Conservation (phyloP, 2,329 filamentous ascomycete genomes). For the Claviceps sp. region DNA sequence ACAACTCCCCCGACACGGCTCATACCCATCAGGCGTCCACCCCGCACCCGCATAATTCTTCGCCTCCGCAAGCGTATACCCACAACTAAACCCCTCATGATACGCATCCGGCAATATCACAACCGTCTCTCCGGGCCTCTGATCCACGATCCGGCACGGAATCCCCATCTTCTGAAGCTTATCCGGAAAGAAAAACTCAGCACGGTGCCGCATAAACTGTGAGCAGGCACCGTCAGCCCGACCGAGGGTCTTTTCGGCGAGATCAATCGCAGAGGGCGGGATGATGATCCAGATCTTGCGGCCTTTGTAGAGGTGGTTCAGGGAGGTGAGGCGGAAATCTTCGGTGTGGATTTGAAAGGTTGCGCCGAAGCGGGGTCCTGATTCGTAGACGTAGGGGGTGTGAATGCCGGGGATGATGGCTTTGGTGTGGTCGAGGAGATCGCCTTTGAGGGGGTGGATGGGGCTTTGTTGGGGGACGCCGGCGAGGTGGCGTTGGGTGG, state of each 20-base stretch:
- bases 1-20: slow-evolving; percentile 21
- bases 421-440: slow-evolving; percentile 23
- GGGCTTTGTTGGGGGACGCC: slow-evolving; percentile 24
- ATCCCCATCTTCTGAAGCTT: slow-evolving; percentile 25
- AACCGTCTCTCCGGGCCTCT: slow-evolving; percentile 25
- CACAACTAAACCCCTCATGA: slow-evolving; percentile 28
- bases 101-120: slow-evolving; percentile 27
- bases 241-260: slow-evolving; percentile 21
- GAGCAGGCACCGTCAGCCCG: slow-evolving; percentile 19
- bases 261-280: slow-evolving; percentile 21
- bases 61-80: slow-evolving; percentile 26
- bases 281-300: slow-evolving; percentile 28
- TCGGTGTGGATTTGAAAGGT: slow-evolving; percentile 28
- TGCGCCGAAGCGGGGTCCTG: slow-evolving; percentile 23
- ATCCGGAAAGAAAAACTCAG: slow-evolving; percentile 27
- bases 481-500: slow-evolving; percentile 19
- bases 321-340: slow-evolving; percentile 24
- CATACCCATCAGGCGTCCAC: slow-evolving; percentile 23
- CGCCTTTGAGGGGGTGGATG: slow-evolving; percentile 24
- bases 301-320: slow-evolving; percentile 26
- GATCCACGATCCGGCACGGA: slow-evolving; percentile 24
- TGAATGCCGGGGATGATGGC: slow-evolving; percentile 27
- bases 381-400: slow-evolving; percentile 28
- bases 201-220: slow-evolving; percentile 28
- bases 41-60: slow-evolving; percentile 25